Conservation (phyloP, 2,329 filamentous ascomycete species). For the Coniochaeta hoffmannii region DNA sequence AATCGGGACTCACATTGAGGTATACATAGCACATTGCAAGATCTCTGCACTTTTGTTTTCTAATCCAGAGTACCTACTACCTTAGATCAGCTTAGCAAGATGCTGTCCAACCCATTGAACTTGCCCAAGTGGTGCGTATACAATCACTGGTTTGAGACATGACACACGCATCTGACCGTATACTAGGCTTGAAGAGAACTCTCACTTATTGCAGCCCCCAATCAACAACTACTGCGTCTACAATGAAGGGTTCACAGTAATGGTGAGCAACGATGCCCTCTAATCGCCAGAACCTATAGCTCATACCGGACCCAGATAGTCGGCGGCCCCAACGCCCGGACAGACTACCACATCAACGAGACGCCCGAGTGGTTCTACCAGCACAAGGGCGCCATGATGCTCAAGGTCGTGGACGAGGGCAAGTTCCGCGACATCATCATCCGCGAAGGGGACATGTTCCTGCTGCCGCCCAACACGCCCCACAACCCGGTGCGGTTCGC, state of each 20-base stretch:
- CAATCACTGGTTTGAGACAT: not conserved
- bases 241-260: slow-evolving; percentile 74
- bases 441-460: slow-evolving; percentile 86
- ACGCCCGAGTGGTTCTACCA: slow-evolving; percentile 99
- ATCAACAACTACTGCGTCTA: slow-evolving; percentile 98
- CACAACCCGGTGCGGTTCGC: slow-evolving; percentile 94
- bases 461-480: slow-evolving; percentile 88
- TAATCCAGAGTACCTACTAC: too few relatives aligned
- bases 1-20: not conserved
- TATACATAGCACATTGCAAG: not conserved
- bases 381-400: slow-evolving; percentile 84
- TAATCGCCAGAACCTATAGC: not conserved
- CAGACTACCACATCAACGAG: slow-evolving; percentile 96
- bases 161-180: not conserved
- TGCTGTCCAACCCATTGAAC: slow-evolving; percentile 46
- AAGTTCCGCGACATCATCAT: slow-evolving; percentile 80
- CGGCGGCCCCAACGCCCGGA: slow-evolving; percentile 89
- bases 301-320: slow-evolving; percentile 38
- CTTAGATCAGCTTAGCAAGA: slow-evolving; percentile 16
- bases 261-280: slow-evolving; percentile 42
- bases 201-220: slow-evolving; percentile 85
- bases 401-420: slow-evolving; percentile 76
- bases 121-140: slow-evolving; percentile 45
- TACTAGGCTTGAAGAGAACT: slow-evolving; percentile 79
- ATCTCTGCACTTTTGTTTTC: not conserved